Conservation (phyloP, 805 yeast species). For the Metschnikowia similis region DNA sequence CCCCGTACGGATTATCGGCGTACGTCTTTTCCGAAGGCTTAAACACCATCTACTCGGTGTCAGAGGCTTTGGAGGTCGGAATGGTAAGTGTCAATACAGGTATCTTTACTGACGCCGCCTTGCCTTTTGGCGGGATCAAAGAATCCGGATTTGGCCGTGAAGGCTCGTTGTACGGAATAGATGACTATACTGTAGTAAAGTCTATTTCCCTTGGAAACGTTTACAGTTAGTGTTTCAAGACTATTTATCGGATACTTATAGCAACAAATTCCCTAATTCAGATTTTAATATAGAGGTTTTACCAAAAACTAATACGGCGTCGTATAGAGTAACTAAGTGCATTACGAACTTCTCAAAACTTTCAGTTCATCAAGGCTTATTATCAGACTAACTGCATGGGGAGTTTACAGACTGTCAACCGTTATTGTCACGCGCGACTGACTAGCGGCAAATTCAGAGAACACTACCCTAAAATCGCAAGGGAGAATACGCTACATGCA, state of each 20-base stretch:
- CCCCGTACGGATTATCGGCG: constrained; percentile 55
- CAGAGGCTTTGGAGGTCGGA: constrained; percentile 59
- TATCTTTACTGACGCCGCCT: constrained; percentile 49
- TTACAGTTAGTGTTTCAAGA: constrained; percentile 4
- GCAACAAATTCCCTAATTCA: not conserved
- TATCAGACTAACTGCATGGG: too few relatives aligned
- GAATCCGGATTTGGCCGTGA: constrained; percentile 71
- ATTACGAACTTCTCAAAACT: too few relatives aligned
- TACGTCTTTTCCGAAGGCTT: constrained; percentile 53
- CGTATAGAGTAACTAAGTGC: too few relatives aligned
- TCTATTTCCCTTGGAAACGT: constrained; percentile 48
- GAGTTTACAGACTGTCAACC: not conserved
- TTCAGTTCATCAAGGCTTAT: too few relatives aligned
- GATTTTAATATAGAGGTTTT: too few relatives aligned
- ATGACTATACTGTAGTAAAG: constrained; percentile 54
- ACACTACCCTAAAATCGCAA: not conserved
- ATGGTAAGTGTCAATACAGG: constrained; percentile 64
- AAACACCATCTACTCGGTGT: constrained; percentile 47
- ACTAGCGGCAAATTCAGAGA: not conserved
- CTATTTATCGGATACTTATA: not conserved
- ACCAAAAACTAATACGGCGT: too few relatives aligned
- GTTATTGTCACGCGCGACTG: not conserved
- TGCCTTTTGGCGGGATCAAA: constrained; percentile 61
- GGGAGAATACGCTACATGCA: not conserved
- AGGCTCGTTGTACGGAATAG: constrained; percentile 59